Percentiles rank a stretch among this genome's conserved stretches.
Evolutionary conservation across 2,329 filamentous ascomycete species (phyloP).

Genomic region (Epichloe brachyelytri): DNA sequence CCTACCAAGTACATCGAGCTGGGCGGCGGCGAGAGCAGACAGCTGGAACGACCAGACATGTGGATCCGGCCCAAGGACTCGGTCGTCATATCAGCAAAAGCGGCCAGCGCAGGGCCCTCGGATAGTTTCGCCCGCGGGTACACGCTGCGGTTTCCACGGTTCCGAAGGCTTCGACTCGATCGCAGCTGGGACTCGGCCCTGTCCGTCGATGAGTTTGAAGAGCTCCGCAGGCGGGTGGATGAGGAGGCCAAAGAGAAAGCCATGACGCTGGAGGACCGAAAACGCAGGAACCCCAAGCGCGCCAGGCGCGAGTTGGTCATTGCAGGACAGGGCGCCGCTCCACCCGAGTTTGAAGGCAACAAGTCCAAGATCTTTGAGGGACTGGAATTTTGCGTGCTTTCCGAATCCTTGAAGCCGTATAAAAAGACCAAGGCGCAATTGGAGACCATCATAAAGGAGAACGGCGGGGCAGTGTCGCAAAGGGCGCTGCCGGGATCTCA

Average conservation of each 20-base stretch:
- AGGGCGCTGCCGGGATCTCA: conserved; percentile 47
- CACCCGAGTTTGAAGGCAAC: conserved; percentile 36
- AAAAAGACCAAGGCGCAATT: conserved; percentile 70
- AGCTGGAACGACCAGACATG: conserved; percentile 71
- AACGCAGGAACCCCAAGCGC: conserved; percentile 39
- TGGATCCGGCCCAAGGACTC: conserved; percentile 91
- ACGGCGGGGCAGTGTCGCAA: conserved; percentile 72
- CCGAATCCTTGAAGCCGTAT: conserved; percentile 53
- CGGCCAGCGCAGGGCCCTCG: conserved; percentile 60
- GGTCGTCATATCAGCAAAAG: conserved; percentile 78
- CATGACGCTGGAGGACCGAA: conserved; percentile 64
- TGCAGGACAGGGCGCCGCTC: conserved; percentile 38
- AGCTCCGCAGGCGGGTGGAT: conserved; percentile 56
- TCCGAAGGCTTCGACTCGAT: conserved; percentile 70
- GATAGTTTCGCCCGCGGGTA: conserved; percentile 65
- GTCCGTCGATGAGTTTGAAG: conserved; percentile 63
- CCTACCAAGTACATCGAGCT: conserved; percentile 71
- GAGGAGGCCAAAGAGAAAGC: conserved; percentile 59
- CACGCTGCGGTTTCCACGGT: conserved; percentile 84
- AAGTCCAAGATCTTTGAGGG: conserved; percentile 58
- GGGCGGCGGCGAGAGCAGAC: conserved; percentile 56
- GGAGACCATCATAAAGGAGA: conserved; percentile 67
- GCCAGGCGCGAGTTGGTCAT: conserved; percentile 60
- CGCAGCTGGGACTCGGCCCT: conserved; percentile 73
- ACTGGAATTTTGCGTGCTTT: conserved; percentile 71